Evolutionary conservation across 495 filamentous ascomycete species (phyloP), one percentile per base, ranked within the genome.

Genomic region (Thozetella sp.): DNA sequence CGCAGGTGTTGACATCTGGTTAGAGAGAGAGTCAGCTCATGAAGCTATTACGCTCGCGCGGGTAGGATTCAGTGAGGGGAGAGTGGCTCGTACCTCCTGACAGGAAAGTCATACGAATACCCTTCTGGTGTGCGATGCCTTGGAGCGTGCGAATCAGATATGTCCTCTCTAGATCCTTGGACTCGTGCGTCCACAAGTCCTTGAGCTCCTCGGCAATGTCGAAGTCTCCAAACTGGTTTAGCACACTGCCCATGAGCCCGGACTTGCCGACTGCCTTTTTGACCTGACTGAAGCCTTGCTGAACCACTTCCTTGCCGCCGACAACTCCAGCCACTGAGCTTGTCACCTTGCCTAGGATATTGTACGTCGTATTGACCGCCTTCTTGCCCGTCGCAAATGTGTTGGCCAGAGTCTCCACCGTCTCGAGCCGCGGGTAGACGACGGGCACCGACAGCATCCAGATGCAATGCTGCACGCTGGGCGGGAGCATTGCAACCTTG

Each of bases 181-280:
- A 92, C 55, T 98, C 94, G 70, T 99, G 95, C 19, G 96, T 99
- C 95, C 95, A 99, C 78, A 95, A 88, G 71, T 99, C 96, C 62
- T 93, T 85, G 27, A 99, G 75, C 71, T 97, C 96, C 74, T 99
- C 95, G 54, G 93, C 86, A 22, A 98, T 84, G 70, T 97, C 95
- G 53, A 99, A 88, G 54, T 99, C 95, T n/a, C 95, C 95, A 67
- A 99, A 99, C 23, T 96, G 92, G 73, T 92, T 97, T 25, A 99
- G 79, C 51, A 97, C 91, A 11, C 90, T 87, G 48, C 93, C 92
- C 95, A 99, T 98, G 25, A 99, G 79, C 0, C 95, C 95, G 4
- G 84, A 86, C 73, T 99, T 99, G 19, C 95, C 95, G 19, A 99
- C 93, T 2, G 93, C 96, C 69, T 92, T 92, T 78, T 99, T 99